A percentile compares a stretch with the other conserved stretches of the same genome.
Conservation (phyloP, 2,329 filamentous ascomycete species). For the Exserohilum rostratum region DNA sequence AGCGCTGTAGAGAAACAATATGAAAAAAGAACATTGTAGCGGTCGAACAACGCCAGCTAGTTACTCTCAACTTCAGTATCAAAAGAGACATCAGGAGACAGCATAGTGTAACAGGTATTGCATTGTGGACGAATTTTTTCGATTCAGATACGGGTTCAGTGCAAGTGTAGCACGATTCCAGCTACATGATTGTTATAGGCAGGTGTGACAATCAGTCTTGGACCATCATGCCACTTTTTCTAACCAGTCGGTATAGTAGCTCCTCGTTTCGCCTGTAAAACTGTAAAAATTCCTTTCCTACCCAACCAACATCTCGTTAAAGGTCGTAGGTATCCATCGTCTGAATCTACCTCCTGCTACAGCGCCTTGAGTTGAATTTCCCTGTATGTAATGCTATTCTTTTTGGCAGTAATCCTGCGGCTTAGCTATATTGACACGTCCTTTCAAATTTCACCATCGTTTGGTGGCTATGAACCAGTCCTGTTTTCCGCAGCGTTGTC, state of each 20-base stretch:
- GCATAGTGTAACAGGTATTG: background rate
- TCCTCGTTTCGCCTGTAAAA: too few species aligned
- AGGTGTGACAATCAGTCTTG: too few species aligned
- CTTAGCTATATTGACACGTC: background rate
- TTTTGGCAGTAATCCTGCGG: slow-evolving; percentile 1
- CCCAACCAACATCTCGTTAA: slow-evolving; percentile 7
- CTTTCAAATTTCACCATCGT: background rate
- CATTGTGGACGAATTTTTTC: background rate
- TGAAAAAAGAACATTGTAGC: background rate
- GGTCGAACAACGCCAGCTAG: too few species aligned
- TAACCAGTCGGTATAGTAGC: too few species aligned
- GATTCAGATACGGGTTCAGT: too few species aligned
- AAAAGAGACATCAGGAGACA: background rate
- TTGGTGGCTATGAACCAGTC: background rate
- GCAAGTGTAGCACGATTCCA: too few species aligned
- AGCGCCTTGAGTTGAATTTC: too few species aligned
- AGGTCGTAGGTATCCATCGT: background rate
- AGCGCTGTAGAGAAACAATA: too few species aligned
- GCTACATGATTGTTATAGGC: background rate
- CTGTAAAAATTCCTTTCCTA: background rate
- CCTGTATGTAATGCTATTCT: background rate
- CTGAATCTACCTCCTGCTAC: background rate
- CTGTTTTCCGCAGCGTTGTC: background rate
- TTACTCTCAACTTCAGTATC: too few species aligned
- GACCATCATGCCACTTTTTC: too few species aligned